Percentiles rank a stretch among this genome's conserved stretches.
phyloP scores from a whole-genome alignment of 2,329 filamentous ascomycete genomes.

The Aureobasidium zeae region DNA sequence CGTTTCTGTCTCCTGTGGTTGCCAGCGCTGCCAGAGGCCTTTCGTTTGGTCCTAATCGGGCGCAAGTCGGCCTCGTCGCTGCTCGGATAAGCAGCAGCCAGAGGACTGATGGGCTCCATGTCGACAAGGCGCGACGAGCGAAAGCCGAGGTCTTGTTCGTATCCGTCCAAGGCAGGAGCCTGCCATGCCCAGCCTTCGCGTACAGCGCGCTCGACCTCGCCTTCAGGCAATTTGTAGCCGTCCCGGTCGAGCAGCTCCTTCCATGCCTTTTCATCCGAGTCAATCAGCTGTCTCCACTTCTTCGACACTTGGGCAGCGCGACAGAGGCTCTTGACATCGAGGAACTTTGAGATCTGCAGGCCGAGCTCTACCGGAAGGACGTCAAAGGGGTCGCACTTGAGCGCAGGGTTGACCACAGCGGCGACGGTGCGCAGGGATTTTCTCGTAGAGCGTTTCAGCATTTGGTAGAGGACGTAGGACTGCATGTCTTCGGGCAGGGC shows the following conservation, averaged over 20 bases:
- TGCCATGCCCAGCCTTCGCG: conserved; percentile 97
- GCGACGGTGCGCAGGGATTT: conserved; percentile 84
- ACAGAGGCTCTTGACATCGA: conserved; percentile 79
- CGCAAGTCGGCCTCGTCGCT: conserved; percentile 22
- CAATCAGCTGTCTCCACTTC: conserved; percentile 82
- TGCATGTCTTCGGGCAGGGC: conserved; percentile 86
- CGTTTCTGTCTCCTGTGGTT: conserved; percentile 48
- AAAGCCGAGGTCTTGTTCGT: conserved; percentile 69
- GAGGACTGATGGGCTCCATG: not conserved
- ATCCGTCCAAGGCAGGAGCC: conserved; percentile 60
- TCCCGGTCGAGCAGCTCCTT: conserved; percentile 82
- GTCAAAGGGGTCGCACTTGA: conserved; percentile 88
- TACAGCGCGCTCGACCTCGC: conserved; percentile 79
- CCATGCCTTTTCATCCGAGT: conserved; percentile 92
- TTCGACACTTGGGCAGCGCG: conserved; percentile 88
- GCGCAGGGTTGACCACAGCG: conserved; percentile 79
- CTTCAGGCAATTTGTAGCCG: conserved; percentile 66
- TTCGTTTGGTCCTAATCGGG: conserved; percentile 31
- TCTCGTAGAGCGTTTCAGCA: conserved; percentile 78
- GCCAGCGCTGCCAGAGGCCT: conserved; percentile 29
- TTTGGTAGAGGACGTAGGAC: conserved; percentile 92
- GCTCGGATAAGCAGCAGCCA: conserved; percentile 11
- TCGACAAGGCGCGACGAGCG: conserved; percentile 12
- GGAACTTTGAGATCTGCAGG: conserved; percentile 76
- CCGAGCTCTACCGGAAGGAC: conserved; percentile 79